Conservation (phyloP, 768 basidiomycete genomes). For the Mycena maculata region DNA sequence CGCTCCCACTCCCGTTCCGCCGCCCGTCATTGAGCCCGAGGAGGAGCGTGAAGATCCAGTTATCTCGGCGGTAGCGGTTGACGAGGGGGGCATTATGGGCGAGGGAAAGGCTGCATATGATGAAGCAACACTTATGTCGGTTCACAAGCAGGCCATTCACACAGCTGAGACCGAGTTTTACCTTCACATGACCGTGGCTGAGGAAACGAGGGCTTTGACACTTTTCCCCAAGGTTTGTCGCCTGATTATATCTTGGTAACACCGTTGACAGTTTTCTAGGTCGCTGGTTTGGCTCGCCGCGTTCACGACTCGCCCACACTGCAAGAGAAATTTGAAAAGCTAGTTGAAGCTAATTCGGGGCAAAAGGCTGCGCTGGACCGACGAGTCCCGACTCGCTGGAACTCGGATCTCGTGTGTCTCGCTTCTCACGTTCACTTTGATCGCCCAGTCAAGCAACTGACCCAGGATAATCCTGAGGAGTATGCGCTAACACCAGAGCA, state of each 20-base stretch:
- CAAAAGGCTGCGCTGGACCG: conserved; percentile 23
- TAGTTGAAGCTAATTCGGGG: no score
- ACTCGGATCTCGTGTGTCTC: conserved; percentile 44
- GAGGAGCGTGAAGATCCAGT: no score
- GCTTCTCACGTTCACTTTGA: conserved; percentile 41
- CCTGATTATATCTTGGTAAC: no score
- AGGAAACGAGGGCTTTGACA: background rate
- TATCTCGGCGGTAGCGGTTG: no score
- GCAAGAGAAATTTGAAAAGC: no score
- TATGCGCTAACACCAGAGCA: conserved; percentile 38
- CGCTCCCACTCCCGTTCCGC: background rate
- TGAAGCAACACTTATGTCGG: background rate
- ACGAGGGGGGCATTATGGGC: no score
- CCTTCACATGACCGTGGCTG: background rate
- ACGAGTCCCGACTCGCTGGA: conserved; percentile 46
- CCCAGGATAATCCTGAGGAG: conserved; percentile 26
- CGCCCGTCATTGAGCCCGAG: no score
- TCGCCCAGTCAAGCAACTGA: conserved; percentile 38
- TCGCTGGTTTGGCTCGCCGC: background rate
- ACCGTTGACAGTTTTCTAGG: background rate
- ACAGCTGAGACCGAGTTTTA: background rate
- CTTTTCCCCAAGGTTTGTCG: background rate
- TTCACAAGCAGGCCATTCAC: background rate
- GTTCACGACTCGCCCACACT: no score
- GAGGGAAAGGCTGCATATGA: background rate